phyloP scores from a whole-genome alignment of 2,329 filamentous ascomycete species.

The Monilinia fructigena region DNA sequence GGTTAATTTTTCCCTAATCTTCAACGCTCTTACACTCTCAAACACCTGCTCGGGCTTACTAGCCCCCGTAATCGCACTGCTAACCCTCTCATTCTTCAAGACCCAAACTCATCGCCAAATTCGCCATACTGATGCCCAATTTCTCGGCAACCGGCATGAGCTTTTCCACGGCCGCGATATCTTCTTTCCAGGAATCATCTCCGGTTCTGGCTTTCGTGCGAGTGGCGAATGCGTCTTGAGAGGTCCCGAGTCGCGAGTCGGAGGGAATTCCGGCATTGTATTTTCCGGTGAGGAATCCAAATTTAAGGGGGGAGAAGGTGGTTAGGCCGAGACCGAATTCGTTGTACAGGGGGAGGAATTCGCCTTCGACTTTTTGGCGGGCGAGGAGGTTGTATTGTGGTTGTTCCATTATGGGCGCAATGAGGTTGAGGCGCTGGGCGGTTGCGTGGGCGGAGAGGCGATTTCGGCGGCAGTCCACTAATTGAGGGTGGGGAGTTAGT shows the following conservation, averaged over 20 bases:
- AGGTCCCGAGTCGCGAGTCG: constrained; percentile 56
- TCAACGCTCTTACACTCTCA: constrained; percentile 57
- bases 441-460: constrained; percentile 59
- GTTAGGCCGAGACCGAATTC: constrained; percentile 61
- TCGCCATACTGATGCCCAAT: constrained; percentile 54
- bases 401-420: constrained; percentile 66
- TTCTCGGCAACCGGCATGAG: constrained; percentile 62
- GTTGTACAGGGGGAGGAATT: constrained; percentile 60
- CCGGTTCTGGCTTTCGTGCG: constrained; percentile 45
- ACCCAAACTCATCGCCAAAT: constrained; percentile 63
- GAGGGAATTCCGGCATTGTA: constrained; percentile 63
- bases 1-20: constrained; percentile 55
- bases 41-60: constrained; percentile 58
- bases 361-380: constrained; percentile 61
- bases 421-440: constrained; percentile 58
- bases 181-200: constrained; percentile 52
- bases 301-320: constrained; percentile 59
- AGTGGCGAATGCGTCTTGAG: constrained; percentile 52
- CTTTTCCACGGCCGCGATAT: constrained; percentile 59
- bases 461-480: constrained; percentile 65
- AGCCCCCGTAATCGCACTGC: constrained; percentile 60
- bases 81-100: constrained; percentile 60
- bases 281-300: constrained; percentile 64
- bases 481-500: too few relatives aligned
- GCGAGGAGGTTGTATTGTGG: constrained; percentile 64